phyloP scores from a whole-genome alignment of 2,329 filamentous ascomycete species.

The Alternaria brassicae region DNA sequence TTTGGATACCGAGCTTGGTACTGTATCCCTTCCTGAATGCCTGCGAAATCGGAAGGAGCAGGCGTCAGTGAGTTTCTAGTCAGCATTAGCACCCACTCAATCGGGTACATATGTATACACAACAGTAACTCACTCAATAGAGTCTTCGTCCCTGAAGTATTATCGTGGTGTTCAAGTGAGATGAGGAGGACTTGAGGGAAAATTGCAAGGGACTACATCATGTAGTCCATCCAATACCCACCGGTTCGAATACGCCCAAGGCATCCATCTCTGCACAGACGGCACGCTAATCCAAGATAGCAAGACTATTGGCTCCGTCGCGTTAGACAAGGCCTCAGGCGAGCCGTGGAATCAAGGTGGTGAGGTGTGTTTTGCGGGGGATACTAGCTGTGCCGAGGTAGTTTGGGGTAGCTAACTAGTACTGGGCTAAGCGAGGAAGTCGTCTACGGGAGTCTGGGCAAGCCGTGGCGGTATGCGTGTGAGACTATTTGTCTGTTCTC shows the following conservation, averaged over 20 bases:
- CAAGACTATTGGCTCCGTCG: background rate
- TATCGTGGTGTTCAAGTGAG: background rate
- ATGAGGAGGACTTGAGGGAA: background rate
- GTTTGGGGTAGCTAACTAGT: background rate
- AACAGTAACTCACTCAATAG: background rate
- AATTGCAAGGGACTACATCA: background rate
- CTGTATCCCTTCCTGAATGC: background rate
- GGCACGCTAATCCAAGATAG: background rate
- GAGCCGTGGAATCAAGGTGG: background rate
- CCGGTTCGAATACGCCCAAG: background rate
- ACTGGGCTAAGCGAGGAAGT: background rate
- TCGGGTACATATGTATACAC: background rate
- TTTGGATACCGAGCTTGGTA: background rate
- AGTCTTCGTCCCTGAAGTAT: background rate
- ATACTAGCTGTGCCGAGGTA: conserved; percentile 1
- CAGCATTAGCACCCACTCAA: background rate
- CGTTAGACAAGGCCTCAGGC: background rate
- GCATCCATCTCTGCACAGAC: background rate
- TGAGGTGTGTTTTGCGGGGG: background rate
- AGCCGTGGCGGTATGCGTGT: background rate
- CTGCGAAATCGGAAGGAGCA: background rate
- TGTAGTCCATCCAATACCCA: background rate
- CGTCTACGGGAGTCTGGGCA: background rate
- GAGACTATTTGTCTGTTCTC: background rate
- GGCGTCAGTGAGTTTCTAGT: background rate